A percentile compares a stretch with the other conserved stretches of the same genome.
Conservation (phyloP, 495 filamentous ascomycete species). For the Lasiosphaeria miniovina region DNA sequence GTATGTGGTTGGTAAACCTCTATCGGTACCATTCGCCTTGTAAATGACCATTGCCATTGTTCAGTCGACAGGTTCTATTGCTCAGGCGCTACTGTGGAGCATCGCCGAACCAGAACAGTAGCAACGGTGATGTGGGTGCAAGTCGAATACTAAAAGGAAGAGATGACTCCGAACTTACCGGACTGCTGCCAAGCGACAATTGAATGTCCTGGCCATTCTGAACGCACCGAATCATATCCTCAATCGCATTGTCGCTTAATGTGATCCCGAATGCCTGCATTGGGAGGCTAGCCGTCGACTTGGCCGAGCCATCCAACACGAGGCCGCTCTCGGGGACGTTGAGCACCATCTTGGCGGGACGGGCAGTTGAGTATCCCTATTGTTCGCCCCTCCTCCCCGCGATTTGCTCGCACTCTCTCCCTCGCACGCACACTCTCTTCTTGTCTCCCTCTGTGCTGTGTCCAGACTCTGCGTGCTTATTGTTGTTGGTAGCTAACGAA, state of each 20-base stretch:
- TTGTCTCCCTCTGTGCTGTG: slow-evolving; percentile 1
- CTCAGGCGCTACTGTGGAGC: slow-evolving; percentile 15
- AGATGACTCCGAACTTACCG: slow-evolving; percentile 45
- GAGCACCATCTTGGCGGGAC: slow-evolving; percentile 32
- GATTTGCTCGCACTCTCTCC: background rate
- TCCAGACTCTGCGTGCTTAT: background rate
- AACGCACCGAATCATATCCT: slow-evolving; percentile 67
- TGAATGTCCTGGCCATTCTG: slow-evolving; percentile 59
- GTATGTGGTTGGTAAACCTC: background rate
- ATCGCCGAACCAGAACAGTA: slow-evolving; percentile 18
- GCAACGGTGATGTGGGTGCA: slow-evolving; percentile 9
- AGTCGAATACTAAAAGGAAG: slow-evolving; percentile 15
- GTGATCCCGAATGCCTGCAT: slow-evolving; percentile 60
- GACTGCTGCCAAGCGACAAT: slow-evolving; percentile 53
- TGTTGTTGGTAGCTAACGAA: background rate
- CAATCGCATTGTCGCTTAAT: slow-evolving; percentile 61
- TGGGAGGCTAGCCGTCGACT: slow-evolving; percentile 34
- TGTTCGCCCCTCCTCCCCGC: slow-evolving; percentile 14
- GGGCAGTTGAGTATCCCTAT: slow-evolving; percentile 4
- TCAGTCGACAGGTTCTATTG: slow-evolving; percentile 7
- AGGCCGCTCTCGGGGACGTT: slow-evolving; percentile 43
- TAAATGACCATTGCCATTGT: background rate
- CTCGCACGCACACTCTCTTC: background rate
- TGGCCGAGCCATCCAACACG: slow-evolving; percentile 42
- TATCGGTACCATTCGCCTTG: slow-evolving; percentile 7